phyloP scores from a whole-genome alignment of 208 protist genomes.

The Vickermania ingenoplastis region DNA sequence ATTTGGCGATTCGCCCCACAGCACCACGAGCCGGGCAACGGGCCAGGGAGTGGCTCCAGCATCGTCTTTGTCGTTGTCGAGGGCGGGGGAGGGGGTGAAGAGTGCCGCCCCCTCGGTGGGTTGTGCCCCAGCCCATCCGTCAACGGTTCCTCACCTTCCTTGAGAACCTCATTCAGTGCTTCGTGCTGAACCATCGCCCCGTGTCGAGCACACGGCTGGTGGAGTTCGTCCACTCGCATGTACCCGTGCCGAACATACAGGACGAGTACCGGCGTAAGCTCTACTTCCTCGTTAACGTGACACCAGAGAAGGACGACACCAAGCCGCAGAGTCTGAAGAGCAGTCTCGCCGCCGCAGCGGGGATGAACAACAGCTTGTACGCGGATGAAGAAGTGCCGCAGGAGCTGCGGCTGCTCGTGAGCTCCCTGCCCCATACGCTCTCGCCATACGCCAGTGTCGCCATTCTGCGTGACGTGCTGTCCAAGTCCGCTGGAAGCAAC shows the following conservation, averaged over 20 bases:
- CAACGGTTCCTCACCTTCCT: background rate
- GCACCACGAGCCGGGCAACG: background rate
- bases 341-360: background rate
- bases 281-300: slow-evolving; percentile 83
- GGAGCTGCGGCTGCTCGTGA: slow-evolving; percentile 78
- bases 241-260: slow-evolving; percentile 83
- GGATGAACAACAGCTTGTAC: too few relatives aligned
- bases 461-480: slow-evolving; percentile 82
- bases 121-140: background rate
- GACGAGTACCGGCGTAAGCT: slow-evolving; percentile 88
- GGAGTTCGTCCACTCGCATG: slow-evolving; percentile 61
- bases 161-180: background rate
- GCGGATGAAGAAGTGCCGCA: slow-evolving; percentile 47
- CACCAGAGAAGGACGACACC: slow-evolving; percentile 10
- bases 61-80: too few relatives aligned
- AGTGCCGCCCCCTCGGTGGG: background rate
- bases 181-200: background rate
- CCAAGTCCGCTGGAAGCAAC: slow-evolving; percentile 74
- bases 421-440: slow-evolving; percentile 67
- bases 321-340: background rate
- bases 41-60: too few relatives aligned
- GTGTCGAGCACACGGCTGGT: slow-evolving; percentile 69
- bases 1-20: background rate
- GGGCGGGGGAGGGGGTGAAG: background rate
- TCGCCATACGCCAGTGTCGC: slow-evolving; percentile 81